phyloP scores from a whole-genome alignment of 306 rosid species.

The Quercus dentata region DNA sequence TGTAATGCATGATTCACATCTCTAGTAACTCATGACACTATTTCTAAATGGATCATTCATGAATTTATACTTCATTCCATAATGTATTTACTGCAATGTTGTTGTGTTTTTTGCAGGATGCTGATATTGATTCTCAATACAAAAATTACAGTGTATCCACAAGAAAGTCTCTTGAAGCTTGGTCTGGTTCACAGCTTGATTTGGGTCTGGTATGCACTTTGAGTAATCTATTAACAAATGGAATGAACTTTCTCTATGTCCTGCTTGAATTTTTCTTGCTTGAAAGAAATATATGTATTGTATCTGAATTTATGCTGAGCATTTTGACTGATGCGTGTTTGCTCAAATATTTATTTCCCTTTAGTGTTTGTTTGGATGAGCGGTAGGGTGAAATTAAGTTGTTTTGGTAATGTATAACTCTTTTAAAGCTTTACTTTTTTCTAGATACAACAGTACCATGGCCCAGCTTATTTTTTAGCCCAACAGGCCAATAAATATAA shows the following conservation, averaged over 20 bases:
- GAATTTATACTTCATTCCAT: neutral
- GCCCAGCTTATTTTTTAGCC: too few relatives aligned
- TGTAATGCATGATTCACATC: too few relatives aligned
- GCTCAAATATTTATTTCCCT: neutral
- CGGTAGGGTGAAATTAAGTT: too few relatives aligned
- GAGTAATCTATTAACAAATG: neutral
- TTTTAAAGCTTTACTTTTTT: too few relatives aligned
- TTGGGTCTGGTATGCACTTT: constrained; percentile 75
- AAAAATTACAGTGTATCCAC: constrained; percentile 53
- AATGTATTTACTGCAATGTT: neutral
- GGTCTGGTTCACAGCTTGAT: constrained; percentile 89
- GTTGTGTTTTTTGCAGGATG: constrained; percentile 50
- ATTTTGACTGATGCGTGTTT: neutral
- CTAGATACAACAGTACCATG: too few relatives aligned
- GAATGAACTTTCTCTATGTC: neutral
- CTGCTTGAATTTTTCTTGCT: constrained; percentile 1
- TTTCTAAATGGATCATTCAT: neutral
- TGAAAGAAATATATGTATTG: neutral
- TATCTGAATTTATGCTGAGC: neutral
- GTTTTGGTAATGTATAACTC: too few relatives aligned
- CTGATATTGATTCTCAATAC: constrained; percentile 66
- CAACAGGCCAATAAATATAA: too few relatives aligned
- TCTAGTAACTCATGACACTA: neutral
- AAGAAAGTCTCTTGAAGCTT: constrained; percentile 88
- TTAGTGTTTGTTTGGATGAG: too few relatives aligned